These are phyloP conservation scores for Phalaenopsis equestris DNA, from an alignment of 106 monocot genomes.

Conservation along the genomic window DNA sequence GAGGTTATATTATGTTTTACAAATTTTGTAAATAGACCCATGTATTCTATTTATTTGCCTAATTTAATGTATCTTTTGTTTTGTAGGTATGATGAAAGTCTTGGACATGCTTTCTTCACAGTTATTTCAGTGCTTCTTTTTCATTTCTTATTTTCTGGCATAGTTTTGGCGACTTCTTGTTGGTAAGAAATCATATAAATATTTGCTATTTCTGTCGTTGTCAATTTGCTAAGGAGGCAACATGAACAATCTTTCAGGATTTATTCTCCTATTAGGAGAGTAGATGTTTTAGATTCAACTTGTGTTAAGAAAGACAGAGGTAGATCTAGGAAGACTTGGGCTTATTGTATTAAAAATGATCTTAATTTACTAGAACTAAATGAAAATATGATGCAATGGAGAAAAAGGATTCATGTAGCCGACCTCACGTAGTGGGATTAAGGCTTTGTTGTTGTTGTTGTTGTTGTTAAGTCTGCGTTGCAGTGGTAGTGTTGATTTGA, in stretches of 20 bases:
- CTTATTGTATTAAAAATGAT: too few species aligned
- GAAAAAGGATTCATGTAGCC: too few species aligned
- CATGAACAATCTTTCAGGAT: not conserved
- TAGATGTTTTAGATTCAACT: too few species aligned
- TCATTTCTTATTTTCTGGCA: slow-evolving; percentile 70
- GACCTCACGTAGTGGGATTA: too few species aligned
- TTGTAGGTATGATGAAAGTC: slow-evolving; percentile 57
- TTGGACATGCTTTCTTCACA: slow-evolving; percentile 45
- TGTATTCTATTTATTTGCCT: not conserved
- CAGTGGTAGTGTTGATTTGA: not conserved
- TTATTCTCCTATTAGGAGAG: too few species aligned
- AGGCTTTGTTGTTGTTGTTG: too few species aligned
- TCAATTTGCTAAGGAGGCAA: not conserved
- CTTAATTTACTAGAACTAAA: too few species aligned
- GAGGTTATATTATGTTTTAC: not conserved
- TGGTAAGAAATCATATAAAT: slow-evolving; percentile 39
- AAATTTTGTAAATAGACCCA: not conserved
- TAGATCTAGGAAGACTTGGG: too few species aligned
- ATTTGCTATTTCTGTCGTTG: not conserved
- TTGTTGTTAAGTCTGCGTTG: not conserved
- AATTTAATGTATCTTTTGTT: slow-evolving; percentile 4
- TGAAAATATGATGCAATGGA: too few species aligned
- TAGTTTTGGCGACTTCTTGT: slow-evolving; percentile 52
- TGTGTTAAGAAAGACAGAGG: too few species aligned
- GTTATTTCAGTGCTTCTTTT: slow-evolving; percentile 56